Base-by-base conservation (phyloP, 2,329 filamentous ascomycete genomes). In the Talaromyces sp. region DNA sequence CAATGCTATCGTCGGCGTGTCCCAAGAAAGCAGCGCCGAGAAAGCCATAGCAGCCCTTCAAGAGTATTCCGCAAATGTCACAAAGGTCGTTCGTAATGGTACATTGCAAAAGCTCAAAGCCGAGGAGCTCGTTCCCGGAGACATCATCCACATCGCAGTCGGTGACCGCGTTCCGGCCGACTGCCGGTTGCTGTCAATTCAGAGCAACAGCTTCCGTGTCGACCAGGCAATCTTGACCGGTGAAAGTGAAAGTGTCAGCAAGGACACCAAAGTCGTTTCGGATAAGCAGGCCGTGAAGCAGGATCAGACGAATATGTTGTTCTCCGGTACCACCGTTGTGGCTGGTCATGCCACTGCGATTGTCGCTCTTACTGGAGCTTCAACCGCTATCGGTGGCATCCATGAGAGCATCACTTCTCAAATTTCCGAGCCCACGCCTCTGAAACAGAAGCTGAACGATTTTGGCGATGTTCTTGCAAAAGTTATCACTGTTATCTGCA, bases 381-480 rank as follows among this genome's bases (percentile, higher is more conserved):
- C 87, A 72, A 99, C 95, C 28, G 95, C 95, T 40, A 99, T 99
- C 78, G 95, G 95, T 70, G 95, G 97, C 75, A 99, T 99, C 67
- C 95, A 99, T 75, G 95, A 98, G 79, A 98, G 93, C 81, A 99
- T 99, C 74, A 93, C 92, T 6, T 90, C 93, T 40, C 96, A 99
- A 77, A 99, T 99, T 71, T 98, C 93, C 23, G 93, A 96, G 75
- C 95, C 95, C 0, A 99, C 95, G 0, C 95, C 95, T 14, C 79
- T 99, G 69, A 99, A 99, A 83, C 92, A 99, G 83, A 99, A 99
- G 82, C 84, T 99, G 66, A 97, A 99, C 76, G 92, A 98, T 72
- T 99, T 99, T 74, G 96, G 95, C 66, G 95, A 99, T 78, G 89
- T 86, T 74, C 83, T 99, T 66, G 96, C 96, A 70, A 99, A 98